Evolutionary conservation across 306 rosid genomes (phyloP), one percentile per base, ranked within the genome.

Genomic region (Fragaria iinumae): DNA sequence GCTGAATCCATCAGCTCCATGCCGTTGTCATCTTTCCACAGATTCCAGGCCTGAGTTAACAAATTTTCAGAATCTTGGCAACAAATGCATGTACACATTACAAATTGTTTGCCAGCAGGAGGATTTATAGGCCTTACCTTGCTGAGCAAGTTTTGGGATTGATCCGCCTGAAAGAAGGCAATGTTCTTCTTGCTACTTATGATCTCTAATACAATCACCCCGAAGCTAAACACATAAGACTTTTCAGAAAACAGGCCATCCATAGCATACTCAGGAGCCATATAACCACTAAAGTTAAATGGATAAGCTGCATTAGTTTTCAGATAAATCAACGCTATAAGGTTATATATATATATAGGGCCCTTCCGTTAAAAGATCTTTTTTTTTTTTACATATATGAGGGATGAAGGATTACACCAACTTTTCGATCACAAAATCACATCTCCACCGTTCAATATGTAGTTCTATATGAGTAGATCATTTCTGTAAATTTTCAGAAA

Each of bases 251-350:
- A 66, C 0, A 36, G 73, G 3, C 43, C 79, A 3, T 39, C 57
- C 80, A 17, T 72, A 50, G 67, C 73, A 6, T 75, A 63, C n/a
- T 76, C 79, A 0, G 73, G 72, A 20, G 72, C 49, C 79, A 75
- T 64, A 16, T 75, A 75, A 5, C 79, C 79, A 32, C 72, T 64
- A 32, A 32, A 32, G 34, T 32, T 32, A 32, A 32, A 32, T 32
- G 34, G 34, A 32, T 32, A 3, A 32, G 34, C 34, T 32, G 34
- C 34, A 32, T 32, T 32, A 32, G 34, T 32, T 32, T 32, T 32
- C 34, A 32, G 34, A 32, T 32, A 32, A 32, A 32, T 32, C 34
- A 32, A 32, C 34, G 34, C 34, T 32, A 32, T 32, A 32, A 32
- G 0, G 34, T 3, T 29, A 29, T 29, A 25, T 25, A 25, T 25